Evolutionary conservation across 306 rosid genomes (phyloP), one percentile per base, ranked within the genome.

Genomic region (Inga leiocalycina): DNA sequence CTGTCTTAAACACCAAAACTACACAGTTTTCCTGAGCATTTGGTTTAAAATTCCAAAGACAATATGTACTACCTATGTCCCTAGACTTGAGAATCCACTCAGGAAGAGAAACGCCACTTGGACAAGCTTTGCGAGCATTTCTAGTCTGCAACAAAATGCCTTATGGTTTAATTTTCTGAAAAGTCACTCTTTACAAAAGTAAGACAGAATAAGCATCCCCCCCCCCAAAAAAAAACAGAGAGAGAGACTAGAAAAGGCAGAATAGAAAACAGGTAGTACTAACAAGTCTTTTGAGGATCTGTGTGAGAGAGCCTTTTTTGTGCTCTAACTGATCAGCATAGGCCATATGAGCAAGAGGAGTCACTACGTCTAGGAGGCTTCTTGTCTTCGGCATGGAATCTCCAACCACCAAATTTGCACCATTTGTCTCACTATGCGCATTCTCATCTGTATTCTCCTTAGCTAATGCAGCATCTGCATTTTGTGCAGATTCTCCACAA

Each of bases 111-210:
- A 92, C 68, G 4, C 94, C 94, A 71, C 67, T 86, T 11, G 97
- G 99, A 88, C 98, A 94, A 86, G 97, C 98, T 92, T 90, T 96
- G 4, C 97, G 97, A 32, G 97, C 97, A 73, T 88, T 94, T 85
- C 92, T 91, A 70, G 98, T 90, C 99, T 96, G 93, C 78, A 84
- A 74, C 70, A 74, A 81, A 65, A 75, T 67, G 66, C 54, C 35
- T 54, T 27, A 46, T 11, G 39, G 70, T 70, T 83, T 35, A 83
- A 34, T 46, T 11, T 64, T 49, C 54, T 8, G 54, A 81, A 61
- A 81, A 46, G 67, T 57, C 45, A 22, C 49, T 83, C 45, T 45
- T 70, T n/a, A 8, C 56, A 61, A 68, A 87, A 56, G 61, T 44
- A 80, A 59, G 82, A 69, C 37, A 24, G 57, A 73, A 73, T 27